Percentiles rank a stretch among this genome's conserved stretches.
These are phyloP conservation scores for Candida hungchunana DNA, from an alignment of 805 yeast species.

Conservation along the genomic window DNA sequence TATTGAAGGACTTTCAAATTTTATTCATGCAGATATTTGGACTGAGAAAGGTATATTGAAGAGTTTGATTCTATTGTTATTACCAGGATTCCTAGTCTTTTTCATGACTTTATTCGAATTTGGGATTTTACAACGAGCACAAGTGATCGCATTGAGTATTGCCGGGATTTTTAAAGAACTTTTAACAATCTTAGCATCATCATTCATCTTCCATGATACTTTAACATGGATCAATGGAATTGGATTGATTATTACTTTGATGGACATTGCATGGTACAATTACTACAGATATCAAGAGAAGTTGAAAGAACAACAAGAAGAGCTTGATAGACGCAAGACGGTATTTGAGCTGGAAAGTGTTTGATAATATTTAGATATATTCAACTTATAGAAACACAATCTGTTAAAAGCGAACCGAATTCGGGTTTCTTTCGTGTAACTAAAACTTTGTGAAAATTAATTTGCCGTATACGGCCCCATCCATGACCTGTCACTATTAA, in stretches of 20 bases:
- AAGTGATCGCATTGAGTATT: slow-evolving; percentile 79
- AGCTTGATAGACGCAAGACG: slow-evolving; percentile 2
- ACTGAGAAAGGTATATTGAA: slow-evolving; percentile 45
- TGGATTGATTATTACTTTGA: slow-evolving; percentile 71
- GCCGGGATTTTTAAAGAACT: slow-evolving; percentile 94
- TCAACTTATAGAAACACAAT: too few species aligned
- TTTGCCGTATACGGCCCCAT: too few species aligned
- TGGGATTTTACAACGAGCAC: slow-evolving; percentile 73
- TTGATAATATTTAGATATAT: too few species aligned
- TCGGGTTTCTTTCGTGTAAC: too few species aligned
- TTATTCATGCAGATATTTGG: slow-evolving; percentile 61
- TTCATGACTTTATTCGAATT: slow-evolving; percentile 88
- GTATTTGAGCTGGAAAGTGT: slow-evolving; percentile 13
- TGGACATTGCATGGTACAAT: slow-evolving; percentile 83
- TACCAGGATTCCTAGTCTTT: slow-evolving; percentile 87
- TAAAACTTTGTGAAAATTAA: too few species aligned
- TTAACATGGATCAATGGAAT: slow-evolving; percentile 62
- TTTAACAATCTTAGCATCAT: slow-evolving; percentile 68
- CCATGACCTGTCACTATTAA: too few species aligned
- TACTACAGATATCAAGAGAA: slow-evolving; percentile 44
- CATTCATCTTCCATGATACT: slow-evolving; percentile 67
- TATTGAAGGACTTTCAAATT: slow-evolving; percentile 63
- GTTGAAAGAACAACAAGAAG: slow-evolving; percentile 8
- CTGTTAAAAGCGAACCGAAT: too few species aligned
- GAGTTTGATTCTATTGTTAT: slow-evolving; percentile 55